Conservation (phyloP, 1,284 basidiomycete genomes). For the Ceratobasidium sp. region DNA sequence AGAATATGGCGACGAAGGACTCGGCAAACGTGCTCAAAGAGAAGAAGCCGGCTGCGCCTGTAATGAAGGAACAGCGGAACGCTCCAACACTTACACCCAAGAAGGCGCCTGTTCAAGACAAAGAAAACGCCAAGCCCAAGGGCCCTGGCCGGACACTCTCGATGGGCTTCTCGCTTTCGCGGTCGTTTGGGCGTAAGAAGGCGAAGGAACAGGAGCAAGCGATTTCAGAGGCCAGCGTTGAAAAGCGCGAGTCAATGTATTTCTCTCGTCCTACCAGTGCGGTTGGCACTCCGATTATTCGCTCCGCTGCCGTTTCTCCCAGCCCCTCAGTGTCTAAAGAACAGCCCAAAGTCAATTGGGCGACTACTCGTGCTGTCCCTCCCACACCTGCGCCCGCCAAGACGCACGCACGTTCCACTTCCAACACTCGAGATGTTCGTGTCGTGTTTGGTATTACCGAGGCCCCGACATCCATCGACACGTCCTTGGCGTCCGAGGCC, state of each 20-base stretch:
- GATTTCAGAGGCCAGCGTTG: background rate
- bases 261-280: slow-evolving; percentile 5
- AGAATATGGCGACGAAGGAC: slow-evolving; percentile 7
- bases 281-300: background rate
- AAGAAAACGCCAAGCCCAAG: slow-evolving; percentile 39
- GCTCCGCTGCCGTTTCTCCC: background rate
- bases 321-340: slow-evolving; percentile 7
- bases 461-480: background rate
- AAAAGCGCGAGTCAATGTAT: slow-evolving; percentile 29
- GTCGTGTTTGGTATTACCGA: slow-evolving; percentile 12
- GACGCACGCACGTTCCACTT: background rate
- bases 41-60: slow-evolving; percentile 4
- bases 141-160: slow-evolving; percentile 16
- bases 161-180: slow-evolving; percentile 28
- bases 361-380: background rate
- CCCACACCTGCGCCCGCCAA: slow-evolving; percentile 7
- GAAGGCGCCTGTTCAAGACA: slow-evolving; percentile 38
- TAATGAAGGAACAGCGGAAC: slow-evolving; percentile 31
- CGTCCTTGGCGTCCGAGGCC: background rate
- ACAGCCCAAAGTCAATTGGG: background rate
- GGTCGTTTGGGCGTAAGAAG: slow-evolving; percentile 40
- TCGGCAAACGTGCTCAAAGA: slow-evolving; percentile 8
- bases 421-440: slow-evolving; percentile 28
- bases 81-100: slow-evolving; percentile 7
- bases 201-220: slow-evolving; percentile 15